Conservation (phyloP, 148 eudicot species). For the Chenopodium suecicum region DNA sequence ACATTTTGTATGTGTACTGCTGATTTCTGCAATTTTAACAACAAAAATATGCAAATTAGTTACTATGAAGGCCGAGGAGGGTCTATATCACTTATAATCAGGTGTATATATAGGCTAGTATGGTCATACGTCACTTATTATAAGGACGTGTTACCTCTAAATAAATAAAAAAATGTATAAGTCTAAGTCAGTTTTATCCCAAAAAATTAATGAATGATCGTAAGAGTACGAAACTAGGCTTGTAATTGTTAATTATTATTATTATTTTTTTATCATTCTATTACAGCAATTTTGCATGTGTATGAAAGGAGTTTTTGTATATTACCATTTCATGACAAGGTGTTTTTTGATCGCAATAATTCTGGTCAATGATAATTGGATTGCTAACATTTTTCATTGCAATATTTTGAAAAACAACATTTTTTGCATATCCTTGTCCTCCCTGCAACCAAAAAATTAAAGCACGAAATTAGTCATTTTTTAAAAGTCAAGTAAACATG, state of each 20-base stretch:
- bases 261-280: too few species aligned
- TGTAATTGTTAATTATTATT: too few species aligned
- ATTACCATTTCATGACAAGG: conserved; percentile 58
- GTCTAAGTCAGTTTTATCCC: too few species aligned
- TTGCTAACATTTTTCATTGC: conserved; percentile 62
- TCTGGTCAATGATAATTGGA: conserved; percentile 81
- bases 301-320: too few species aligned
- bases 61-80: too few species aligned
- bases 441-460: conserved; percentile 44
- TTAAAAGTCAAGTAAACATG: not conserved
- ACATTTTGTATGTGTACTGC: conserved; percentile 62
- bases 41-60: not conserved
- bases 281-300: not conserved
- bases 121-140: too few species aligned
- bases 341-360: conserved; percentile 64
- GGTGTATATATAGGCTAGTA: too few species aligned
- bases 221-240: too few species aligned
- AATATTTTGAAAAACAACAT: conserved; percentile 66
- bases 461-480: not conserved
- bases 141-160: too few species aligned
- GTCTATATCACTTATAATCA: too few species aligned
- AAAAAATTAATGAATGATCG: too few species aligned
- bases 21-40: conserved; percentile 37
- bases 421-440: conserved; percentile 72
- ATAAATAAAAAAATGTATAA: too few species aligned